phyloP scores from a whole-genome alignment of 2,329 filamentous ascomycete species.

The Shiraia sp. region DNA sequence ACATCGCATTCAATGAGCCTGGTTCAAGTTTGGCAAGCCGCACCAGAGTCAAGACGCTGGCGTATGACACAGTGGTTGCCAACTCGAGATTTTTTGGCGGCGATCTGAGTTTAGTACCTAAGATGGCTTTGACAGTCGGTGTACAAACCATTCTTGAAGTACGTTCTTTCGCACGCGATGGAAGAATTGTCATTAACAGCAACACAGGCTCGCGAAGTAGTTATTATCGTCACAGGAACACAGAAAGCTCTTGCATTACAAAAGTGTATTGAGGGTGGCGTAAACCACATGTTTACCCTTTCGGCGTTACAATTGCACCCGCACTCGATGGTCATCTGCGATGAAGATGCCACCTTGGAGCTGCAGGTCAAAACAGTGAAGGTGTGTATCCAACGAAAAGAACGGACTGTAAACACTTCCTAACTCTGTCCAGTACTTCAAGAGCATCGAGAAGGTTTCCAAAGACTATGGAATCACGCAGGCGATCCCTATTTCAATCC shows the following conservation, averaged over 20 bases:
- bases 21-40: slow-evolving; percentile 76
- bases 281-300: slow-evolving; percentile 91
- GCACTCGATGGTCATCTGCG: slow-evolving; percentile 79
- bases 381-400: slow-evolving; percentile 19
- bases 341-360: slow-evolving; percentile 67
- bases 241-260: slow-evolving; percentile 81
- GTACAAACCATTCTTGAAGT: slow-evolving; percentile 79
- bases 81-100: slow-evolving; percentile 84
- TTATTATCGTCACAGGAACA: slow-evolving; percentile 79
- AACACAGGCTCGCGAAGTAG: slow-evolving; percentile 68
- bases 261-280: slow-evolving; percentile 76
- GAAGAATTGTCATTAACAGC: slow-evolving; percentile 13
- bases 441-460: slow-evolving; percentile 54
- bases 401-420: neutral
- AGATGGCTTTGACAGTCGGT: slow-evolving; percentile 82
- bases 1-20: slow-evolving; percentile 90
- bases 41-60: slow-evolving; percentile 82
- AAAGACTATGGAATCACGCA: slow-evolving; percentile 50
- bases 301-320: slow-evolving; percentile 79
- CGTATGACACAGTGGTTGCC: slow-evolving; percentile 83
- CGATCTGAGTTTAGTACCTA: slow-evolving; percentile 73
- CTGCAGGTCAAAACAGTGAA: slow-evolving; percentile 51
- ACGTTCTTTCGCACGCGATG: slow-evolving; percentile 20
- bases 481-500: slow-evolving; percentile 34
- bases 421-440: slow-evolving; percentile 47